Percentiles rank a stretch among this genome's conserved stretches.
These are phyloP conservation scores for Mallotus japonicus DNA, from an alignment of 441 rosid species.

Conservation along the genomic window DNA sequence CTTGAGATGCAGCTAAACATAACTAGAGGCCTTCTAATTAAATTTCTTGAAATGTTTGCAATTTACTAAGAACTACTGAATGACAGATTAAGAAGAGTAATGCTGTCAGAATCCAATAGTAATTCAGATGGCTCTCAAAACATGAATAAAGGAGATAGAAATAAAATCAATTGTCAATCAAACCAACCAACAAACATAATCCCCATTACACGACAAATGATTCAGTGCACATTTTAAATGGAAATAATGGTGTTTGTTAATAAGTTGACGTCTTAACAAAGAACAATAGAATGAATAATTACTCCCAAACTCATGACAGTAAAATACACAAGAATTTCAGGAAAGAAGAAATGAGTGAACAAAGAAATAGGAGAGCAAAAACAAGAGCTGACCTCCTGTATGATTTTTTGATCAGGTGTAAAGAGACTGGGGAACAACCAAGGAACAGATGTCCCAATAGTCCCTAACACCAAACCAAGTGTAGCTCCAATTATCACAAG, in stretches of 20 bases:
- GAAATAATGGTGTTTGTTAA: neutral
- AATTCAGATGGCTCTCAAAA: constrained; percentile 2
- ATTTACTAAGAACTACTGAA: neutral
- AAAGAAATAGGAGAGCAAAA: neutral
- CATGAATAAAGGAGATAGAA: neutral
- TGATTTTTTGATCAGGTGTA: constrained; percentile 62
- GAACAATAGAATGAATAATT: constrained; percentile 1
- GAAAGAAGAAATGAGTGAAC: neutral
- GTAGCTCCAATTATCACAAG: constrained; percentile 71
- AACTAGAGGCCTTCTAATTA: neutral
- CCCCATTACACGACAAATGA: neutral
- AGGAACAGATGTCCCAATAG: constrained; percentile 65
- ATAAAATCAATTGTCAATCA: neutral
- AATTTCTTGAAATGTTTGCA: neutral
- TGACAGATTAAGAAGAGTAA: neutral
- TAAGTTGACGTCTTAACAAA: neutral
- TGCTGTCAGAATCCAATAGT: neutral
- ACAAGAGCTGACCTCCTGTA: constrained; percentile 53
- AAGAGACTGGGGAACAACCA: constrained; percentile 69
- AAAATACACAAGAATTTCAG: neutral
- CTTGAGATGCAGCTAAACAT: neutral
- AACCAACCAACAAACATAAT: too few species aligned
- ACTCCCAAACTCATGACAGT: neutral
- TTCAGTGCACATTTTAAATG: constrained; percentile 3
- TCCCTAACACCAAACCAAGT: constrained; percentile 62